Base-by-base conservation (phyloP, 805 yeast species). In the Candida hispaniensis region DNA sequence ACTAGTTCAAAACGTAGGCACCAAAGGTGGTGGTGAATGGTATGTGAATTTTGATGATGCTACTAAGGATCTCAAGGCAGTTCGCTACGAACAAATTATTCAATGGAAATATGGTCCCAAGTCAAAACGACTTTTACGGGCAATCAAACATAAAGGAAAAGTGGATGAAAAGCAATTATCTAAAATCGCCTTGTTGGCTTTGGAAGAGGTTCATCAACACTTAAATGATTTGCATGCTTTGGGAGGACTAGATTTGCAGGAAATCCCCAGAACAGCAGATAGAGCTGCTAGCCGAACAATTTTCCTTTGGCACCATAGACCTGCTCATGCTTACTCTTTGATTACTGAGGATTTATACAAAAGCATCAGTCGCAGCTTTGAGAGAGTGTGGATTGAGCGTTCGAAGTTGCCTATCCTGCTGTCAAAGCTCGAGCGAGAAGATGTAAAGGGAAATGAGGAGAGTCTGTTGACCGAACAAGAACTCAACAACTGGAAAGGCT, bases 221-320 rank as follows among this genome's bases (percentile, higher is more conserved):
- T 59, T 85, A 26, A 70, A 78, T 28, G 69, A 71, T 19, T 60
- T 91, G 36, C 68, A 80, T 16, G 70, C 68, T 35, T 66, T 73
- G 44, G 83, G 86, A 42, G 68, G 80, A 12, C 61, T 86, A 12
- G 94, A 88, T 51, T 67, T 86, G 21, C 97, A 88, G 57, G 98
- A 91, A 59, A 79, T 91, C 17, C 96, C 97, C 8, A 71, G 88
- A 48, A 78, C 94, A 6, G 76, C 74, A 14, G 97, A 91, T 54
- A 68, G 97, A 46, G 86, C 93, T 2, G 94, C 96, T 0, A 74
- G 81, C 24, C 73, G 94, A 46, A 78, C 96, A 1, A 78, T 80
- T 17, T 91, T 73, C 52, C 66, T 86, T 19, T 91, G 83, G 65
- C 69, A 83, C 49, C 78, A 73, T 46, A 73, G 72, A 20, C 67